Evolutionary conservation across 208 protist genomes (phyloP).

Genomic region (Leishmania amazonensis): DNA sequence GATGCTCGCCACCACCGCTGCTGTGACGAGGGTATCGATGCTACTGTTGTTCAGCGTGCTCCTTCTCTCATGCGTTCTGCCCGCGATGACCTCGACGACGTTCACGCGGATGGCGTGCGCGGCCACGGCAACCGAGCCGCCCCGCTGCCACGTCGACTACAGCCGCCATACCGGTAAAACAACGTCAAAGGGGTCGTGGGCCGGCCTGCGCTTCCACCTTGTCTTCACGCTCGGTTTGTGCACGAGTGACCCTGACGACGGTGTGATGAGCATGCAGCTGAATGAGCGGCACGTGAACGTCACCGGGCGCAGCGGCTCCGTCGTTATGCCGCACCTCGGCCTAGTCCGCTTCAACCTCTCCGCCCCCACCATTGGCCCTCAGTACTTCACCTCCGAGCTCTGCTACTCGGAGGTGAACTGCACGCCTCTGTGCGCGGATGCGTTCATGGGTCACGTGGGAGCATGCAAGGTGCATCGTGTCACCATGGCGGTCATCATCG

Average conservation of each 20-base stretch:
- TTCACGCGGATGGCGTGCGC: neutral
- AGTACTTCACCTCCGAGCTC: conserved; percentile 41
- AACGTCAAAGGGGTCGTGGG: conserved; percentile 48
- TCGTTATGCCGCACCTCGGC: conserved; percentile 28
- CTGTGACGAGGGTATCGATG: neutral
- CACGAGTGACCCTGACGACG: conserved; percentile 27
- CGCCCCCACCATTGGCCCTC: conserved; percentile 14
- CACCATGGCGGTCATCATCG: conserved; percentile 41
- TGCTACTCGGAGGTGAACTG: conserved; percentile 49
- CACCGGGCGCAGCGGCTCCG: conserved; percentile 19
- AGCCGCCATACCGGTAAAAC: conserved; percentile 35
- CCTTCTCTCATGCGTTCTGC: neutral
- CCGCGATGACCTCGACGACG: neutral
- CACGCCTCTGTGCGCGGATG: conserved; percentile 37
- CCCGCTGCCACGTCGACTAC: conserved; percentile 48
- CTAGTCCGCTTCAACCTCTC: conserved; percentile 31
- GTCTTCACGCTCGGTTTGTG: conserved; percentile 41
- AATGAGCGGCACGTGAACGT: conserved; percentile 35
- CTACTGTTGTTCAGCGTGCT: neutral
- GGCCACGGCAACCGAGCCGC: conserved; percentile 1
- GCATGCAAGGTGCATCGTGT: conserved; percentile 36
- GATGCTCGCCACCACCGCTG: neutral
- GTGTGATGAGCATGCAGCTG: conserved; percentile 35
- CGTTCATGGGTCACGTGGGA: conserved; percentile 30
- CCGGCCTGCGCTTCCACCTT: conserved; percentile 43